Conservation (phyloP, 2,329 filamentous ascomycete species). For the Diatrype stigma region DNA sequence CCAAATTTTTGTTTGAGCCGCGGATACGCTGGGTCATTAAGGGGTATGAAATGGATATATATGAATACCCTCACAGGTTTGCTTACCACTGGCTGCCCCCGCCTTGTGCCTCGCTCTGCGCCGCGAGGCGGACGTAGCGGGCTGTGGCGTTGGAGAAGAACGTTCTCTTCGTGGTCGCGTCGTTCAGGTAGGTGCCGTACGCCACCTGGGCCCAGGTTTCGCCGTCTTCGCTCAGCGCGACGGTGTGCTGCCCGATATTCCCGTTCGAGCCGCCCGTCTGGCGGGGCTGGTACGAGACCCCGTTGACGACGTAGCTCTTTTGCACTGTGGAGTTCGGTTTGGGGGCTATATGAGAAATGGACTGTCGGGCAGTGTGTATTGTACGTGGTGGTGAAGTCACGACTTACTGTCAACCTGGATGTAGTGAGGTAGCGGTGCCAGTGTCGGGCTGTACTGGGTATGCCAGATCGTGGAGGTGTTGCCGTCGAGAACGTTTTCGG, state of each 20-base stretch:
- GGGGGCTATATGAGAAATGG: not conserved
- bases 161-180: constrained; percentile 25
- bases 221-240: constrained; percentile 25
- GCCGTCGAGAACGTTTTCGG: constrained; percentile 25
- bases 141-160: constrained; percentile 27
- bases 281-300: constrained; percentile 26
- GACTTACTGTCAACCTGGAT: constrained; percentile 24
- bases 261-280: constrained; percentile 23
- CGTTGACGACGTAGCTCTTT: constrained; percentile 21
- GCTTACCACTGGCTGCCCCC: constrained; percentile 21
- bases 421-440: constrained; percentile 21
- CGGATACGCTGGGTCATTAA: too few species aligned
- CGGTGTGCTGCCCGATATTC: constrained; percentile 25
- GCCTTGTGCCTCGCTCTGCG: constrained; percentile 24
- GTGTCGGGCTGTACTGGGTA: constrained; percentile 14
- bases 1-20: too few species aligned
- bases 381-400: not conserved
- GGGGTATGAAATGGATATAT: too few species aligned
- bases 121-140: constrained; percentile 27
- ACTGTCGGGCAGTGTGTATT: not conserved
- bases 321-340: constrained; percentile 8
- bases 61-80: too few species aligned
- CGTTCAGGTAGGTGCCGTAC: constrained; percentile 25
- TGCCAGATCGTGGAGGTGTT: constrained; percentile 27
- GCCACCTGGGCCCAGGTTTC: constrained; percentile 24